A percentile compares a stretch with the other conserved stretches of the same genome.
These are phyloP conservation scores for Coniferiporia weirii DNA, from an alignment of 1,284 basidiomycete species.

Conservation along the genomic window DNA sequence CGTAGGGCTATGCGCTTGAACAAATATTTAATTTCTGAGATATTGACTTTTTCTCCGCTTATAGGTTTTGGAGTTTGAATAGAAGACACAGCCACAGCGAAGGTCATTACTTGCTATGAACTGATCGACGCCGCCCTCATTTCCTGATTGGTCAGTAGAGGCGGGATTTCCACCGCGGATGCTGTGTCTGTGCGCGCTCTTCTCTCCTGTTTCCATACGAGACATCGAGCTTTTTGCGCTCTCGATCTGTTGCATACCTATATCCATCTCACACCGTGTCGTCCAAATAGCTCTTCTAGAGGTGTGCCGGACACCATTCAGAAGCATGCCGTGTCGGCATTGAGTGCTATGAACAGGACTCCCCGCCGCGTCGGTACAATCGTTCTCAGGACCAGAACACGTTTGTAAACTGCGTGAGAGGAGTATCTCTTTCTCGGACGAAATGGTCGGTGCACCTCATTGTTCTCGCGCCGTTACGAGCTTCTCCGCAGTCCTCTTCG, in stretches of 20 bases:
- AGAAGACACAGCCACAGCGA: no score
- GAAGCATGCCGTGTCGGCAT: slow-evolving; percentile 11
- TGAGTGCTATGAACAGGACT: not conserved
- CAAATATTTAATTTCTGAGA: no score
- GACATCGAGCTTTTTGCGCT: not conserved
- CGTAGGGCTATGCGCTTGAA: no score
- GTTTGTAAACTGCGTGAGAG: slow-evolving; percentile 11
- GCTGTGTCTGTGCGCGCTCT: not conserved
- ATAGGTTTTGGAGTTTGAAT: no score
- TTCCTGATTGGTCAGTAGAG: not conserved
- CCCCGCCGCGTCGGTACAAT: slow-evolving; percentile 11
- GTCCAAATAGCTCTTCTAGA: not conserved
- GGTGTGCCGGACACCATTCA: slow-evolving; percentile 2
- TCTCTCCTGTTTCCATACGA: not conserved
- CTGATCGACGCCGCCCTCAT: not conserved
- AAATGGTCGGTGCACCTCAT: slow-evolving; percentile 1
- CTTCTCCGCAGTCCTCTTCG: slow-evolving; percentile 13
- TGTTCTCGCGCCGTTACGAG: not conserved
- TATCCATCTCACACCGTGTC: not conserved
- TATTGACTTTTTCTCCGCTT: no score
- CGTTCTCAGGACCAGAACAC: slow-evolving; percentile 11
- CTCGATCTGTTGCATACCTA: not conserved
- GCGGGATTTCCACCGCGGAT: no score
- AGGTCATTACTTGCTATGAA: not conserved
- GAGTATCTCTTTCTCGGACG: slow-evolving; percentile 4